phyloP scores from a whole-genome alignment of 2,329 filamentous ascomycete genomes.

The Ascochyta lentis region DNA sequence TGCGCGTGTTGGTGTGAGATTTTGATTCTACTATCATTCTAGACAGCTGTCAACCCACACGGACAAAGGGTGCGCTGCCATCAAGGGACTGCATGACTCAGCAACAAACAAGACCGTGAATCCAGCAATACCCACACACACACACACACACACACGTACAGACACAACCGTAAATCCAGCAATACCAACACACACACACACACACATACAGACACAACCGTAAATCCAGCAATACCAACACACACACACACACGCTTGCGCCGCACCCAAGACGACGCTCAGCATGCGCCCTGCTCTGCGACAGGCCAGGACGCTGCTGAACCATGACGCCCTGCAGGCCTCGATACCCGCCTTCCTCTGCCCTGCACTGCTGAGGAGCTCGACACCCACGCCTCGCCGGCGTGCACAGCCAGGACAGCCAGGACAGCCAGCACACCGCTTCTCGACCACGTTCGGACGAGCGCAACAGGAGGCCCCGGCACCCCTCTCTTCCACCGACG shows the following conservation, averaged over 20 bases:
- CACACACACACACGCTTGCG: background rate
- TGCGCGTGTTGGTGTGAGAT: background rate
- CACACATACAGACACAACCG: too few species aligned
- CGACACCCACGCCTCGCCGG: conserved; percentile 17
- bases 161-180: too few species aligned
- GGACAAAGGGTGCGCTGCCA: background rate
- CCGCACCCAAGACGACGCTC: background rate
- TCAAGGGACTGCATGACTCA: conserved; percentile 7
- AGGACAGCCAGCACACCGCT: conserved; percentile 18
- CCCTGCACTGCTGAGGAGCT: conserved; percentile 39
- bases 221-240: too few species aligned
- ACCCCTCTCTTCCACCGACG: conserved; percentile 15
- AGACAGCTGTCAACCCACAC: conserved; percentile 12
- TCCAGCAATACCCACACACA: too few species aligned
- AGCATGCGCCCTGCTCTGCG: conserved; percentile 44
- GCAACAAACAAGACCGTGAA: background rate
- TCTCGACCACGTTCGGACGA: conserved; percentile 32
- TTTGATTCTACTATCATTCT: background rate
- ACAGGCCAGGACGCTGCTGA: conserved; percentile 36
- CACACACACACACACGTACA: too few species aligned
- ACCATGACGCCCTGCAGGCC: conserved; percentile 31
- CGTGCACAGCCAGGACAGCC: conserved; percentile 12
- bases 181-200: too few species aligned
- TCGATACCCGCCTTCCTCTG: conserved; percentile 45
- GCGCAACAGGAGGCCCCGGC: conserved; percentile 25